Base-by-base conservation (phyloP, 129 eudicot species). In the Chrysanthemum seticuspe region DNA sequence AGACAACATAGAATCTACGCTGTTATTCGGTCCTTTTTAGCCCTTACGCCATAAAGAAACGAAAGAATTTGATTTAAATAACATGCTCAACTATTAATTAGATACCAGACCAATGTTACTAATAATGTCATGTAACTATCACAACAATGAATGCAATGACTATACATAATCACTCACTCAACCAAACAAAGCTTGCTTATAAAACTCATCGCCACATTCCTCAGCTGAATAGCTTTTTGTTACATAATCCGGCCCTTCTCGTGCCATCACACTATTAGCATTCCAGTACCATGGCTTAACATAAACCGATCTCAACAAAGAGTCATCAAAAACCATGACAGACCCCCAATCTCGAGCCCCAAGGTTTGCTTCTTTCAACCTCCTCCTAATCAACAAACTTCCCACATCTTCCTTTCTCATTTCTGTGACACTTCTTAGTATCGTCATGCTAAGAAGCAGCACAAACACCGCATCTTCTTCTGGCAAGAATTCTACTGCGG, bases 281-380 rank as follows among this genome's bases (percentile, higher is more conserved):
- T 90, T 71, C 97, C 93, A 83, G 76, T 86, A 83, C 99, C 99
- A 94, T 48, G 99, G 97, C 51, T 78, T 84, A 71, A 90, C 85
- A 65, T 80, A 65, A 23, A 78, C 82, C 13, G 91, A 78, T 12
- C 78, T 62, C 72, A 50, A 21, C 16, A 72, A 76, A 0, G 80
- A 74, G 11, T 91, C 86, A 16, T 91, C 85, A 21, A 84, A 79
- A 14, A 77, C 78, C n/a, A 86, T 59, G 14, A 94, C 84, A 15
- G 99, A 94, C 2, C 99, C 96, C 99, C 99, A 94, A 29, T 94
- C 96, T 53, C 87, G 75, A 10, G 82, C 83, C 18, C 97, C 97
- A 27, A 67, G 75, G 74, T 66, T 83, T 2, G 82, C 83, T 76
- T 94, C 99, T 65, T 79, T 81, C 76, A 90, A 69, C 74, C 99